Evolutionary conservation across 352 stramenopile genomes (phyloP).

Genomic region (Phytopythium oedochilum): DNA sequence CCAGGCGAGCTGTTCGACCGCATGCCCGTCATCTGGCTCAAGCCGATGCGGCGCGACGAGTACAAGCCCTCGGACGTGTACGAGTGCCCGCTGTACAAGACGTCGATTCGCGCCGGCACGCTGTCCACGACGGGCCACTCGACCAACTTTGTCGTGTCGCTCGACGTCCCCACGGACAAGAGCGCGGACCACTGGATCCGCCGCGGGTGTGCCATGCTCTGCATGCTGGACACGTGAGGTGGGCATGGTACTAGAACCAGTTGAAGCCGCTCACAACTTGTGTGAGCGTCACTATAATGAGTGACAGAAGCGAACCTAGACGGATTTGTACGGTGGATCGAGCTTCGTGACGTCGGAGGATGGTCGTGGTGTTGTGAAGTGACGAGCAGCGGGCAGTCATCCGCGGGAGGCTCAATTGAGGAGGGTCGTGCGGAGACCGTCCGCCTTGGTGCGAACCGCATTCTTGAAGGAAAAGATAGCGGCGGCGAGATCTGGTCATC

Average conservation of each 20-base stretch:
- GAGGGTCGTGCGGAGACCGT: background rate
- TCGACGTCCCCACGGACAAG: slow-evolving; percentile 85
- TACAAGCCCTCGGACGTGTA: slow-evolving; percentile 80
- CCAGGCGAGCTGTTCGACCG: slow-evolving; percentile 87
- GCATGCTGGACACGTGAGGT: slow-evolving; percentile 92
- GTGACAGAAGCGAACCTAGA: background rate
- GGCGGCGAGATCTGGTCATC: no score
- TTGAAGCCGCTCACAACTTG: no score
- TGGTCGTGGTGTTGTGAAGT: background rate
- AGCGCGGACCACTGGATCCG: slow-evolving; percentile 90
- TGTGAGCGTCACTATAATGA: no score
- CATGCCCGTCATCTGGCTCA: slow-evolving; percentile 92
- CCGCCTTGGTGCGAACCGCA: background rate
- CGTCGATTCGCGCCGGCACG: slow-evolving; percentile 86
- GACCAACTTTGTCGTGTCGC: slow-evolving; percentile 91
- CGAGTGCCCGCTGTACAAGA: slow-evolving; percentile 93
- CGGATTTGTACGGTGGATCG: background rate
- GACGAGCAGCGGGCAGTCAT: slow-evolving; percentile 1
- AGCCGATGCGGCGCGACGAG: slow-evolving; percentile 70
- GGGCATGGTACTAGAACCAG: no score
- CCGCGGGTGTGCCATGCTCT: slow-evolving; percentile 92
- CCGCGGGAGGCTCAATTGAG: background rate
- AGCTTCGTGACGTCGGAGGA: background rate
- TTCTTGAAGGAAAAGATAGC: no score
- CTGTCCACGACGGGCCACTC: slow-evolving; percentile 92